Conservation (phyloP, 2,329 filamentous ascomycete genomes). For the Aspergillus brasiliensis region DNA sequence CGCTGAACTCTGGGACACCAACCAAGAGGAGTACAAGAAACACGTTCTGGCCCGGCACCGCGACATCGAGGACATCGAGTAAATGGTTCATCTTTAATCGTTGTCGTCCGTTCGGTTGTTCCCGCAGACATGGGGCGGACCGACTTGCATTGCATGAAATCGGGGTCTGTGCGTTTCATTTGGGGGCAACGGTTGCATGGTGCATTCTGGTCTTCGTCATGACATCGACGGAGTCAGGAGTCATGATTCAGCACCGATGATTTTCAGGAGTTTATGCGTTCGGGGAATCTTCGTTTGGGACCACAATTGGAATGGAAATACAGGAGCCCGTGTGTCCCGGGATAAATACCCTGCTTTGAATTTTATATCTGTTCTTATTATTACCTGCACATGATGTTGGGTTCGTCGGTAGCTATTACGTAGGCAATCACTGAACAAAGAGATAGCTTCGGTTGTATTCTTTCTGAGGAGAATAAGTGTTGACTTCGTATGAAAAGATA, state of each 20-base stretch:
- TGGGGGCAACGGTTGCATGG: constrained; percentile 5
- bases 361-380: background rate
- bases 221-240: background rate
- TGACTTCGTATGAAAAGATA: background rate
- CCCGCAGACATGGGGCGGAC: constrained; percentile 12
- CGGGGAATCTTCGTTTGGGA: background rate
- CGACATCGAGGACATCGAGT: constrained; percentile 54
- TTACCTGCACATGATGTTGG: background rate
- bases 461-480: background rate
- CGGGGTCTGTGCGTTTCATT: constrained; percentile 17
- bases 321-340: background rate
- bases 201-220: background rate
- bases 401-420: background rate
- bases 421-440: background rate
- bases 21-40: constrained; percentile 83
- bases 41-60: constrained; percentile 66
- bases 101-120: constrained; percentile 8
- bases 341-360: constrained; percentile 11
- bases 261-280: constrained; percentile 6
- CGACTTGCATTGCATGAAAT: constrained; percentile 19
- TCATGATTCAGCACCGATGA: background rate
- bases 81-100: constrained; percentile 11
- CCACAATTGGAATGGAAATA: background rate
- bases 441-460: background rate
- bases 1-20: constrained; percentile 91